Evolutionary conservation across 352 stramenopile species (phyloP), one percentile per base, ranked within the genome.

Genomic region (Elongisporangium senticosum): DNA sequence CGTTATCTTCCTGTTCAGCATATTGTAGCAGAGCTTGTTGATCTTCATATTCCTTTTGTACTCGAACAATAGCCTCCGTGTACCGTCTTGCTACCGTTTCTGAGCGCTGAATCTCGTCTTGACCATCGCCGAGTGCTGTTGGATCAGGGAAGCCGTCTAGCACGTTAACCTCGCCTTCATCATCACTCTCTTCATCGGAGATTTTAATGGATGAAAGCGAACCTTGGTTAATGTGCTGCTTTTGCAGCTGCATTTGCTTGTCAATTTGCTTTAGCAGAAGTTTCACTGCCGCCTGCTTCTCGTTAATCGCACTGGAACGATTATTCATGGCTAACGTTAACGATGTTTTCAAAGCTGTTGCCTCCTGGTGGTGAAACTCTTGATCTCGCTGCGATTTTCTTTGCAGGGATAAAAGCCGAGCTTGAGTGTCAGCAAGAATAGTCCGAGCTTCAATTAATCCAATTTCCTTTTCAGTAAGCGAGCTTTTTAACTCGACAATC

Each of bases 401-500:
- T 24, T 86, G 70, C 8, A 83, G 43, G 24, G 24, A 55, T 11
- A 72, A 58, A 17, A 77, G 55, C 4, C 77, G 64, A 7, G 66
- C 17, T 39, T 87, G 79, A 1, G 65, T 59, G 13, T 77, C 72
- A 0, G 66, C 64, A 7, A 83, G 57, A 6, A 69, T 60, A 24
- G 33, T 54, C 22, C 77, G 65, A 7, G 74, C 68, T 39, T 79
- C 68, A 4, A 52, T 47, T 15, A 87, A 53, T 3, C 66, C 71
- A 26, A 57, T 64, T 8, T 83, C 64, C 23, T 83, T 83, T 28
- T 80, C 79, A 10, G 65, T 55, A 0, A 89, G 51, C 2, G 77
- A 65, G 19, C 59, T 78, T 69, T 89, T 89, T 5, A 89, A 67
- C 54, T 89, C 79, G 1, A 83, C 69, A 28, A 89, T 87, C 15